Evolutionary conservation across 179 eudicot species (phyloP).

Genomic region (Vitellaria paradoxa): DNA sequence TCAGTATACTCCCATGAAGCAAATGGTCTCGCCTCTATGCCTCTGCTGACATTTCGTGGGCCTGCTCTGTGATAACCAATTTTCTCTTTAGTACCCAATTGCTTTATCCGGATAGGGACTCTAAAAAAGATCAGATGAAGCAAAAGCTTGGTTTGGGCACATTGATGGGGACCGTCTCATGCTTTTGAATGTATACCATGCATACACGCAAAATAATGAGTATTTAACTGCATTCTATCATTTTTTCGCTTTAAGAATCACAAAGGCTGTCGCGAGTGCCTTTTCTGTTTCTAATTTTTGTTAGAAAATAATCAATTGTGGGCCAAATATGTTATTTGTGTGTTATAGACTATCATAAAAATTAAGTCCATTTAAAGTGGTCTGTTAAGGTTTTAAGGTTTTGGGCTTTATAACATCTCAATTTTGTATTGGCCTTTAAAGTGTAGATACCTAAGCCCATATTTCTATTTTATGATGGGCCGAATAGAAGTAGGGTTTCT

Average conservation of each 20-base stretch:
- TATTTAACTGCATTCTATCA: conserved; percentile 2
- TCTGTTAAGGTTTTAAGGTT: too few relatives aligned
- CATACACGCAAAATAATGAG: conserved; percentile 94
- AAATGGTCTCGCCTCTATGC: conserved; percentile 99
- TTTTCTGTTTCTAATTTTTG: not conserved
- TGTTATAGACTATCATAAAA: too few relatives aligned
- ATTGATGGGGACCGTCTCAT: conserved; percentile 97
- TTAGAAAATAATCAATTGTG: conserved; percentile 17
- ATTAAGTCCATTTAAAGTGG: too few relatives aligned
- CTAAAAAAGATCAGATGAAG: conserved; percentile 99
- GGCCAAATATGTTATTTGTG: too few relatives aligned
- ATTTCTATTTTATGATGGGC: too few relatives aligned
- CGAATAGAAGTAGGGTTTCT: too few relatives aligned
- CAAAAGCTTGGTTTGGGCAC: conserved; percentile 95
- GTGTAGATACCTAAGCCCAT: too few relatives aligned
- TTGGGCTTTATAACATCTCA: too few relatives aligned
- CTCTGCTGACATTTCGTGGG: conserved; percentile 99
- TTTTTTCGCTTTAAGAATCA: conserved; percentile 3
- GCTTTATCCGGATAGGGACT: conserved; percentile 99
- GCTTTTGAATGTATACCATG: conserved; percentile 94
- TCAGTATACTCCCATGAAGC: conserved; percentile 99
- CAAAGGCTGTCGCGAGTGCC: not conserved
- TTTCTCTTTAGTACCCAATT: conserved; percentile 99
- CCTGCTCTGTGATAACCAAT: conserved; percentile 96
- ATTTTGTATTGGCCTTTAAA: too few relatives aligned